Percentiles rank a stretch among this genome's conserved stretches.
phyloP scores from a whole-genome alignment of 306 rosid genomes.

The Senna tora region DNA sequence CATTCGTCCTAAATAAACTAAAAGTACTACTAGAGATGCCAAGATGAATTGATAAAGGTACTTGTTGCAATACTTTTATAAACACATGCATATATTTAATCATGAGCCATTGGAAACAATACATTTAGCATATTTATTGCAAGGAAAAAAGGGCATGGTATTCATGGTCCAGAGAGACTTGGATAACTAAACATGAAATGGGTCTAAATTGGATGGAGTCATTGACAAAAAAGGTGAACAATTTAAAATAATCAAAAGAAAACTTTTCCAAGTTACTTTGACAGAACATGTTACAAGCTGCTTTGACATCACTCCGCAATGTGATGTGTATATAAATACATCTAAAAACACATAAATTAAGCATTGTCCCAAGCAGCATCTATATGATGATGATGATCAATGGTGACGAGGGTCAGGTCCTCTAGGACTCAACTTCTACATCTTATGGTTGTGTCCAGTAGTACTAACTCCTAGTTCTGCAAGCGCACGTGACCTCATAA shows the following conservation, averaged over 20 bases:
- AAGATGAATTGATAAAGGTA: neutral
- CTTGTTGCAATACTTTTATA: too few species aligned
- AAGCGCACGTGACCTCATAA: too few species aligned
- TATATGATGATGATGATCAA: too few species aligned
- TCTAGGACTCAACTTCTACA: too few species aligned
- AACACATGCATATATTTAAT: neutral
- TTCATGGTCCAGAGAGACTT: neutral
- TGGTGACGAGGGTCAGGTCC: too few species aligned
- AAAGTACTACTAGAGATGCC: neutral
- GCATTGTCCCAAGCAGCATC: too few species aligned
- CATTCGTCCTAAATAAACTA: neutral
- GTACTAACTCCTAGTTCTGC: too few species aligned
- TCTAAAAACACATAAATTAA: slow-evolving; percentile 9
- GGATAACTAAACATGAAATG: slow-evolving; percentile 1
- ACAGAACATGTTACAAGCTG: neutral
- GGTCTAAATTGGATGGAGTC: neutral
- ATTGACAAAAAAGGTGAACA: neutral
- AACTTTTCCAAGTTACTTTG: too few species aligned
- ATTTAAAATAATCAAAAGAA: neutral
- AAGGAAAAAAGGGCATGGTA: slow-evolving; percentile 20
- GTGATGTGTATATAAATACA: slow-evolving; percentile 1
- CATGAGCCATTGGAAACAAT: neutral
- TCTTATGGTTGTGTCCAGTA: too few species aligned
- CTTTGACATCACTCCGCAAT: neutral
- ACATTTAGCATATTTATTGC: neutral